Conservation (phyloP, 257 asterid species). For the Capsicum rhomboideum region DNA sequence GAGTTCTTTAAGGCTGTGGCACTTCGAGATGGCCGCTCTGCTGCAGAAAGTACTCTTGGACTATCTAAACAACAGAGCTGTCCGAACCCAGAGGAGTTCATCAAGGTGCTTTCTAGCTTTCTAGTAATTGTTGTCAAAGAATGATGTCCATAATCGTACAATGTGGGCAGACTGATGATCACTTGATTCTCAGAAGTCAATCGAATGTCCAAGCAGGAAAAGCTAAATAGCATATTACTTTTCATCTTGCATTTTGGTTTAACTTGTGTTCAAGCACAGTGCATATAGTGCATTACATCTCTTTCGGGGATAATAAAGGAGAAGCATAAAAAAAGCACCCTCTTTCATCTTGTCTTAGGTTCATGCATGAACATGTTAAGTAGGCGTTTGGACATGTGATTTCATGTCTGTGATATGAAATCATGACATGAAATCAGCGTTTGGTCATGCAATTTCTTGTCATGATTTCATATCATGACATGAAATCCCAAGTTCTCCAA, state of each 20-base stretch:
- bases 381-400: no score
- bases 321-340: background rate
- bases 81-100: constrained; percentile 66
- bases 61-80: constrained; percentile 78
- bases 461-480: no score
- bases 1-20: constrained; percentile 94
- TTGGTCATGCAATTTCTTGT: no score
- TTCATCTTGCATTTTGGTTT: background rate
- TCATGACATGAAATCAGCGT: no score
- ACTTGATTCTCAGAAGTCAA: background rate
- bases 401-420: no score
- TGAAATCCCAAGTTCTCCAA: no score
- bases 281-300: background rate
- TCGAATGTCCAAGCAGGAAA: background rate
- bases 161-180: background rate
- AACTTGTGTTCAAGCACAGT: background rate
- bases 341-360: background rate
- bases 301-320: background rate
- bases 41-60: constrained; percentile 77
- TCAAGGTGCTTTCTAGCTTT: constrained; percentile 44
- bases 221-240: background rate
- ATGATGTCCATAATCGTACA: background rate
- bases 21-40: constrained; percentile 72
- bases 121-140: background rate
- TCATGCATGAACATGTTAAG: background rate